Percentiles rank a stretch among this genome's conserved stretches.
These are phyloP conservation scores for Wickerhamiella australiensis DNA, from an alignment of 805 yeast genomes.

Conservation along the genomic window DNA sequence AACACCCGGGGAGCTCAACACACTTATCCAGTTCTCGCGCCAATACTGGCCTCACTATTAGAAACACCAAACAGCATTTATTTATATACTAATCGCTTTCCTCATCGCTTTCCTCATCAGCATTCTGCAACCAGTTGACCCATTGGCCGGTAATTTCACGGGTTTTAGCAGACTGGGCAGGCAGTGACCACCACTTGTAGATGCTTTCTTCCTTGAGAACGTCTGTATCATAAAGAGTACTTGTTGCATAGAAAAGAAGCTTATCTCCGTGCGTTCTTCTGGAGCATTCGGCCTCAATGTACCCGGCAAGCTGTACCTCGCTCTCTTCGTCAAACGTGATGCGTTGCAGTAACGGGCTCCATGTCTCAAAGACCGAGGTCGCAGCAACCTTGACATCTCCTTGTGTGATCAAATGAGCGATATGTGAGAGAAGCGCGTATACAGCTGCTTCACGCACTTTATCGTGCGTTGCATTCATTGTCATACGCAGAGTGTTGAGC, in stretches of 20 bases:
- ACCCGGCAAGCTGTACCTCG: constrained; percentile 52
- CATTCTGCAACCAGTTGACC: constrained; percentile 78
- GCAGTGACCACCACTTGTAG: constrained; percentile 65
- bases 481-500: constrained; percentile 89
- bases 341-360: constrained; percentile 73
- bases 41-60: no score
- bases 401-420: constrained; percentile 60
- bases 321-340: constrained; percentile 77
- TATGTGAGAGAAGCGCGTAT: constrained; percentile 55
- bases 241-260: constrained; percentile 40
- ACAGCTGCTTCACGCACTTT: constrained; percentile 79
- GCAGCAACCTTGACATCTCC: constrained; percentile 71
- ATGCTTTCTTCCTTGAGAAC: constrained; percentile 72
- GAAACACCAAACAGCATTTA: no score
- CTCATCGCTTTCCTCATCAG: constrained; percentile 45
- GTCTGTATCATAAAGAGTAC: constrained; percentile 66
- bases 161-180: constrained; percentile 36
- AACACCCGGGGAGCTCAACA: no score
- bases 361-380: constrained; percentile 57
- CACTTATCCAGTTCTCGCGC: no score
- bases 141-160: constrained; percentile 54
- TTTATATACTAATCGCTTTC: constrained; percentile 25
- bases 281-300: constrained; percentile 37
- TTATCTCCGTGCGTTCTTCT: constrained; percentile 34
- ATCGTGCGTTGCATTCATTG: constrained; percentile 89